Base-by-base conservation (phyloP, 83 land plant species). In the Picea engelmannii region DNA sequence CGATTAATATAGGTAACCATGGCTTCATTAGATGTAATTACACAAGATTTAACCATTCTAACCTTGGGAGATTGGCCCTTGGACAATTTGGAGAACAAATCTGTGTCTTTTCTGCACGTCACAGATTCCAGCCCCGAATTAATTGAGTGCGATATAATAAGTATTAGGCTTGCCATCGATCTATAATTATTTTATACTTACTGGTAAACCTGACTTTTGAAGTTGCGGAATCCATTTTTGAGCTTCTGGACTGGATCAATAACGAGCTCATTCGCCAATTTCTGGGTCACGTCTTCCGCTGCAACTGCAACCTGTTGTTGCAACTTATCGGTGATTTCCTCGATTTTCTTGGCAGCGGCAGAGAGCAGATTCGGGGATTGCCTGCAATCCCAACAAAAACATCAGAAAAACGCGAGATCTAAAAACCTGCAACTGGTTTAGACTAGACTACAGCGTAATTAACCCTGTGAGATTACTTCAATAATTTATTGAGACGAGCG, bases 11-110 rank as follows among this genome's bases (percentile, higher is more conserved):
- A 55, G 3, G 3, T 55, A 52, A 52, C 58, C 58, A 52, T 7
- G 10, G 10, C 10, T 49, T 0, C 9, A 49, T 8, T 7, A 49
- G 6, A 7, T 49, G 9, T 9, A 47, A 47, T 10, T 9, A 49
- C 55, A 49, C 3, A 9, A 49, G 11, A 49, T 49, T 10, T 10
- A 52, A 52, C 13, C 55, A 2, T 10, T 3, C 58, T 12, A 12
- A 55, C 95, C 95, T 87, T 86, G 27, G 95, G 95, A 78, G 83
- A 81, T 78, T 92, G 95, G 27, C 91, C 91, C 71, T 86, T 85
- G 27, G 93, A 80, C 60, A 92, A 88, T 55, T 87, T 86, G 65
- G 63, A 65, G 82, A 82, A 86, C 78, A 92, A 79, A 40, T 79
- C 85, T 18, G 90, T 89, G 23, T 88, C 85, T 76, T 84, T 90